Percentiles rank a stretch among this genome's conserved stretches.
phyloP scores from a whole-genome alignment of 495 filamentous ascomycete genomes.

The Lophiostoma macrostomum region DNA sequence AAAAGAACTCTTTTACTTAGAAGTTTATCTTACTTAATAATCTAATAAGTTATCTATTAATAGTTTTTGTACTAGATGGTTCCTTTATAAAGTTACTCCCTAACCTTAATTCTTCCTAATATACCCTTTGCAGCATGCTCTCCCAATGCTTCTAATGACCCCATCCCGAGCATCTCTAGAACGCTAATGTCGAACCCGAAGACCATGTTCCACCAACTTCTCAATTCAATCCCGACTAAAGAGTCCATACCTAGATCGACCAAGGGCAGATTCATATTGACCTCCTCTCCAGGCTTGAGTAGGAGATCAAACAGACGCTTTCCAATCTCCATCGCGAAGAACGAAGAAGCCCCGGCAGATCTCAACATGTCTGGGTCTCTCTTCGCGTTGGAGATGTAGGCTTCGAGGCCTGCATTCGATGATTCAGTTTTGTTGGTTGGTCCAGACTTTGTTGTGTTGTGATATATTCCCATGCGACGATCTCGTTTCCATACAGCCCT shows the following conservation, averaged over 20 bases:
- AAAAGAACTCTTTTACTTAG: no score
- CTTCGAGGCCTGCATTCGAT: background rate
- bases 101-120: no score
- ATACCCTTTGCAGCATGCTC: background rate
- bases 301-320: slow-evolving; percentile 3
- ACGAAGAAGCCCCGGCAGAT: background rate
- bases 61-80: no score
- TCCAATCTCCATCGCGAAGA: slow-evolving; percentile 7
- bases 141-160: background rate
- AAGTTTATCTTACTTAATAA: no score
- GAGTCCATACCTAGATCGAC: slow-evolving; percentile 4
- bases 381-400: background rate
- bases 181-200: slow-evolving; percentile 17
- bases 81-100: no score
- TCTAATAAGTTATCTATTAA: no score
- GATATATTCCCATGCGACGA: background rate
- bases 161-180: slow-evolving; percentile 7
- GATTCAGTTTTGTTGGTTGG: background rate
- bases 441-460: background rate
- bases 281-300: background rate
- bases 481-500: background rate
- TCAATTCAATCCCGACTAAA: slow-evolving; percentile 12
- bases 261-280: background rate
- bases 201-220: slow-evolving; percentile 6
- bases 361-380: background rate